phyloP scores from a whole-genome alignment of 2,329 filamentous ascomycete species.

The Penicillium occitanis region DNA sequence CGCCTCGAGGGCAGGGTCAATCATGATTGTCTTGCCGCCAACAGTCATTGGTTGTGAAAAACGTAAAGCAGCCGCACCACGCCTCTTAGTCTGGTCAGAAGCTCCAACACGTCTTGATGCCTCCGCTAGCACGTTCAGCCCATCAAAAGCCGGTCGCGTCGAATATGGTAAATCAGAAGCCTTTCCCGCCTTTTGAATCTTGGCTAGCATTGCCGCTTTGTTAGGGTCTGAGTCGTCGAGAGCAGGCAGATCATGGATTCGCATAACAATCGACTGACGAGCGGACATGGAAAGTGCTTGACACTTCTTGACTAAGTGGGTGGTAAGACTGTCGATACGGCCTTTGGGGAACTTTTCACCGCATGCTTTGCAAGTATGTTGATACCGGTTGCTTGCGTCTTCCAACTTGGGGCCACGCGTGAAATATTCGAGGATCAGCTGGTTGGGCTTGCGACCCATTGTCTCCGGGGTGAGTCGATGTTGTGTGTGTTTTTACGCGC shows the following conservation, averaged over 20 bases:
- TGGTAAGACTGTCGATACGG: constrained; percentile 76
- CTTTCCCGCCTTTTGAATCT: constrained; percentile 37
- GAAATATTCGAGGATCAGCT: constrained; percentile 84
- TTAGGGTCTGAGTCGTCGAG: constrained; percentile 44
- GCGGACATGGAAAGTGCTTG: constrained; percentile 73
- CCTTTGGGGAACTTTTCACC: constrained; percentile 89
- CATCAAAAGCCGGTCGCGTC: constrained; percentile 67
- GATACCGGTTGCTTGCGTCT: constrained; percentile 88
- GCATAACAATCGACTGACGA: constrained; percentile 70
- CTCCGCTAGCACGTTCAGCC: constrained; percentile 82
- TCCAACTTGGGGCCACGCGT: constrained; percentile 80
- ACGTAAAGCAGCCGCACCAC: constrained; percentile 31
- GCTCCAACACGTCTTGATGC: constrained; percentile 75
- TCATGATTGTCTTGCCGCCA: constrained; percentile 43
- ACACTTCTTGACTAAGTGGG: constrained; percentile 83
- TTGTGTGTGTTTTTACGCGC: background rate
- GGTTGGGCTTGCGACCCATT: constrained; percentile 83
- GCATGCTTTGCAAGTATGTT: constrained; percentile 85
- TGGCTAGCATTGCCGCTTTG: constrained; percentile 39
- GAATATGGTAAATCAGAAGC: constrained; percentile 45
- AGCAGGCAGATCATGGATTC: constrained; percentile 68
- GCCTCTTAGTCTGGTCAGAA: constrained; percentile 47
- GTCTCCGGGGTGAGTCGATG: constrained; percentile 26
- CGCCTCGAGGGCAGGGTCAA: constrained; percentile 45
- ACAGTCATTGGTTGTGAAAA: constrained; percentile 43